Evolutionary conservation across 2,329 filamentous ascomycete species (phyloP).

Genomic region (Cladophialophora psammophila): DNA sequence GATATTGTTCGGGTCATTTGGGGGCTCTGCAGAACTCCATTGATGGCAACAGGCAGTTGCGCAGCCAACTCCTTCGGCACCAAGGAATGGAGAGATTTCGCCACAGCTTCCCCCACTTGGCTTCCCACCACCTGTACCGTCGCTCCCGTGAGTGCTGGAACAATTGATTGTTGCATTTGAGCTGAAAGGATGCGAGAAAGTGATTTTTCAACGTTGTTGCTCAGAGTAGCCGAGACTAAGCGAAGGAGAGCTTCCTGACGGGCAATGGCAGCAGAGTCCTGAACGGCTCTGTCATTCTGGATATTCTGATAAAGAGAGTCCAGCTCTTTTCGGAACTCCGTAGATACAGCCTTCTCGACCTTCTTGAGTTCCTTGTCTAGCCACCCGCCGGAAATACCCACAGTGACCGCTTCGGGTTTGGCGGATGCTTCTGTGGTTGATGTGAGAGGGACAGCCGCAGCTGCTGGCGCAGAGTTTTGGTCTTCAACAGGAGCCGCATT

Average conservation of each 20-base stretch:
- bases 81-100: slow-evolving; percentile 68
- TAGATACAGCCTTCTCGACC: slow-evolving; percentile 53
- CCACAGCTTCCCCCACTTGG: slow-evolving; percentile 73
- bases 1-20: slow-evolving; percentile 76
- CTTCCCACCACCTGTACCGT: slow-evolving; percentile 74
- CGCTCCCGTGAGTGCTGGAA: slow-evolving; percentile 75
- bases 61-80: slow-evolving; percentile 77
- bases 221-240: slow-evolving; percentile 71
- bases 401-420: slow-evolving; percentile 42
- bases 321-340: slow-evolving; percentile 62
- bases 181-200: slow-evolving; percentile 77
- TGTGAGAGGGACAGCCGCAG: slow-evolving; percentile 3
- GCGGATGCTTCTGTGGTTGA: slow-evolving; percentile 13
- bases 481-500: slow-evolving; percentile 8
- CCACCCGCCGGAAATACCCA: slow-evolving; percentile 61
- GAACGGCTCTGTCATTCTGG: slow-evolving; percentile 72
- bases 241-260: slow-evolving; percentile 74
- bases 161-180: slow-evolving; percentile 75
- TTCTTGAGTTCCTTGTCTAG: slow-evolving; percentile 68
- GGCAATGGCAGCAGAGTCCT: slow-evolving; percentile 68
- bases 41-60: slow-evolving; percentile 71
- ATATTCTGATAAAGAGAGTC: slow-evolving; percentile 66
- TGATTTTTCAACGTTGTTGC: slow-evolving; percentile 76
- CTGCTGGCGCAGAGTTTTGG: neutral
- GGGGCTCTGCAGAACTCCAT: slow-evolving; percentile 73